Evolutionary conservation across 2,329 filamentous ascomycete species (phyloP).

Genomic region (Talaromyces sp.): DNA sequence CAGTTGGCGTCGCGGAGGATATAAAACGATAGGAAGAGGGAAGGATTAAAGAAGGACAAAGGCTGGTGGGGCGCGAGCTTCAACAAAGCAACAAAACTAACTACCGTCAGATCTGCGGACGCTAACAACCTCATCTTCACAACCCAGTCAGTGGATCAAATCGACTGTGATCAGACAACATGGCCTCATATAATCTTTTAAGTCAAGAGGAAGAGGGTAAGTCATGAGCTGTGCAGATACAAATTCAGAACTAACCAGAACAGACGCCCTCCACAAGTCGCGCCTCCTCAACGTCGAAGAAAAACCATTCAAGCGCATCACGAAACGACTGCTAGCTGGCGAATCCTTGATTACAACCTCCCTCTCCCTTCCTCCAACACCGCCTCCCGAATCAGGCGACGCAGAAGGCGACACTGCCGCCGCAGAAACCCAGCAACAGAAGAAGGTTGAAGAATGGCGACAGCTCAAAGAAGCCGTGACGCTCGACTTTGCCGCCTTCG

Average conservation of each 20-base stretch:
- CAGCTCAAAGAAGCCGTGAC: conserved; percentile 77
- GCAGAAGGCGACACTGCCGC: conserved; percentile 40
- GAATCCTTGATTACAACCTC: conserved; percentile 59
- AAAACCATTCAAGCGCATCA: conserved; percentile 84
- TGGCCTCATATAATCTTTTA: conserved; percentile 62
- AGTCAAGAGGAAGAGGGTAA: conserved; percentile 62
- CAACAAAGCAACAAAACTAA: neutral
- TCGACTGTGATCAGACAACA: conserved; percentile 25
- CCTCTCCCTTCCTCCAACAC: conserved; percentile 58
- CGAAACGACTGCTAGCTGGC: conserved; percentile 70
- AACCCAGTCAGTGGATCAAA: neutral
- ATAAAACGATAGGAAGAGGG: neutral
- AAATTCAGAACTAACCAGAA: neutral
- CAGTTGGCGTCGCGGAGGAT: neutral
- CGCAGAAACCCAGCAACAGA: conserved; percentile 48
- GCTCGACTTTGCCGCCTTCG: conserved; percentile 84
- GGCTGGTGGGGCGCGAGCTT: conserved; percentile 18
- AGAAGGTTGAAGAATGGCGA: conserved; percentile 54
- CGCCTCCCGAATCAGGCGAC: conserved; percentile 58
- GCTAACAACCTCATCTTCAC: neutral
- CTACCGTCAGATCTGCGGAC: neutral
- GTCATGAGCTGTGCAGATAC: neutral
- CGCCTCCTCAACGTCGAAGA: conserved; percentile 88
- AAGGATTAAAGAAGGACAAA: neutral
- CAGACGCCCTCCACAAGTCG: conserved; percentile 78